Evolutionary conservation across 805 yeast species (phyloP), one percentile per base, ranked within the genome.

Genomic region (Lipomyces yamadae): DNA sequence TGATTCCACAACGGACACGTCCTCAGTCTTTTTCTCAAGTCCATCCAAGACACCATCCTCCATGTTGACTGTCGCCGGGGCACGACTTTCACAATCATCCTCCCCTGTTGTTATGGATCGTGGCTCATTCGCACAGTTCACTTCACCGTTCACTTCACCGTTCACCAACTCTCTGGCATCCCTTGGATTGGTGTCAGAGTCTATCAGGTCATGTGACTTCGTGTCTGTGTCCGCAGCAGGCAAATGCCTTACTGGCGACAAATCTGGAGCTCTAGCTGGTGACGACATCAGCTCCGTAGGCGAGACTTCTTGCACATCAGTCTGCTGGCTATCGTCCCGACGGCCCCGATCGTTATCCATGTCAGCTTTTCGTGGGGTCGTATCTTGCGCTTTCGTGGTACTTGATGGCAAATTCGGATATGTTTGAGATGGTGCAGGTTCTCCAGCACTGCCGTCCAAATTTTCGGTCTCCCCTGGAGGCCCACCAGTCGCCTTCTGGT

Each of bases 301-400:
- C 34, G n/a, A 33, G 32, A 5, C 24, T 33, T 52, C 55, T 32
- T 11, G 34, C 13, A 52, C 29, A 3, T 52, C 55, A 13, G 34
- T 52, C 55, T 29, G 32, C 55, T 52, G 55, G 15, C 55, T 29
- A 52, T 52, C 35, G 24, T 52, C 55, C 15, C 34, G 18, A 29
- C 4, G 10, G n/a, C 15, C 24, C n/a, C 55, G 55, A 32, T 29
- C 55, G 4, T 52, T 34, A 24, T 29, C 35, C 18, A 32, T 24
- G 29, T n/a, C 8, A 24, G 48, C 1, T 24, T 24, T 24, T 24
- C 24, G 48, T 4, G 48, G 1, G 48, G n/a, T 6, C 18, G n/a
- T 42, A 42, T 42, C 48, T 42, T 10, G 48, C 15, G 6, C 48
- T 1, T 7, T 15, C 48, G 18, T n/a, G 3, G 15, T 24, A 42